These are phyloP conservation scores for Juncus inflexus DNA, from an alignment of 176 grass and related monocot species.

Conservation along the genomic window DNA sequence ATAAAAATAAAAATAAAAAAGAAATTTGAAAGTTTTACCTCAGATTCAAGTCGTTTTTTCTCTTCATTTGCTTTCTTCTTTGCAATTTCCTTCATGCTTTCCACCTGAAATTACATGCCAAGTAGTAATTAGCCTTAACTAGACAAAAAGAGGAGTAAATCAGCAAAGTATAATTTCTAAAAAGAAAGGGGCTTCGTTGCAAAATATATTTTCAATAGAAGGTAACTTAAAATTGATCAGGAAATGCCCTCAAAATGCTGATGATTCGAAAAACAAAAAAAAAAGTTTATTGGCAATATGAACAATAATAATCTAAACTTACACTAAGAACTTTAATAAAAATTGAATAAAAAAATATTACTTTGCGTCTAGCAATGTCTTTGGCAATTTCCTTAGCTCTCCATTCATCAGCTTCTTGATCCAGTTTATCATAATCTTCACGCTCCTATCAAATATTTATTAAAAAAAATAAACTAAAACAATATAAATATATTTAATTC, in stretches of 20 bases:
- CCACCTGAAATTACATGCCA: constrained; percentile 41
- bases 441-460: constrained; percentile 44
- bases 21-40: constrained; percentile 40
- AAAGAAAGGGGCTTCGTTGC: background rate
- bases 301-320: too few species aligned
- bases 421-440: constrained; percentile 62
- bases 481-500: background rate
- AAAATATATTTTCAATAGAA: too few species aligned
- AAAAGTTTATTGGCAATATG: too few species aligned
- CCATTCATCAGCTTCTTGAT: constrained; percentile 91
- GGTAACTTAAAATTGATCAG: too few species aligned
- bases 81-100: constrained; percentile 89
- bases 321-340: background rate
- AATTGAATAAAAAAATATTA: constrained; percentile 20
- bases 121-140: too few species aligned
- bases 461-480: background rate
- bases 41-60: constrained; percentile 73
- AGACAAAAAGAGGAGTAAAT: background rate
- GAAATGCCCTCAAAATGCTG: too few species aligned
- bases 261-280: too few species aligned
- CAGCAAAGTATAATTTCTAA: constrained; percentile 8
- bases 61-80: constrained; percentile 87
- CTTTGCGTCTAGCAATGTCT: constrained; percentile 74
- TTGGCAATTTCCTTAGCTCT: constrained; percentile 80
- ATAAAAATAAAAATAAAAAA: constrained; percentile 20